Evolutionary conservation across 2,329 filamentous ascomycete genomes (phyloP).

Genomic region (Trichoderma endophyticum): DNA sequence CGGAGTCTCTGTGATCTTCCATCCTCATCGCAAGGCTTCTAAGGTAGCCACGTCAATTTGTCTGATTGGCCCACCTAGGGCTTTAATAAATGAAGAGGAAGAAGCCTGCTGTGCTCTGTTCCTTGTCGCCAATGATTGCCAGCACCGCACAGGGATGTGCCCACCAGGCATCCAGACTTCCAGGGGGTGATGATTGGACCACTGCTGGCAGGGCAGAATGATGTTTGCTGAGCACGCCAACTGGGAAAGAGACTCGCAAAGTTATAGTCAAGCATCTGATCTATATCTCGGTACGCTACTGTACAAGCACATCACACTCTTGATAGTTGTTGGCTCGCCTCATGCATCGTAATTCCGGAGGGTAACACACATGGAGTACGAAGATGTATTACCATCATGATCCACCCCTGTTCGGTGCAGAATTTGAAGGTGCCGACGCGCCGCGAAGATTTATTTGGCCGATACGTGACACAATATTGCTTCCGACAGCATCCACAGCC

Average conservation of each 20-base stretch:
- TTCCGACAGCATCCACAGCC: slow-evolving; percentile 89
- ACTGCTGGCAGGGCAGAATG: not conserved
- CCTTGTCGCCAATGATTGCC: not conserved
- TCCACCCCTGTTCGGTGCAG: slow-evolving; percentile 19
- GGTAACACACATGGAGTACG: not conserved
- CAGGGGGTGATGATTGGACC: slow-evolving; percentile 5
- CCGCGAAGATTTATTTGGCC: slow-evolving; percentile 73
- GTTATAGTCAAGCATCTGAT: not conserved
- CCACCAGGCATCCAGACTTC: not conserved
- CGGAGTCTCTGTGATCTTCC: not conserved
- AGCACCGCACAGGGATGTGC: not conserved
- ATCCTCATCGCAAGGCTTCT: not conserved
- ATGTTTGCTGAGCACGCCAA: not conserved
- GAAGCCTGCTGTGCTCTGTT: not conserved
- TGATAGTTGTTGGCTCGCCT: not conserved
- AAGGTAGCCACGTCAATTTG: not conserved
- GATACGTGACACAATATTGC: slow-evolving; percentile 82
- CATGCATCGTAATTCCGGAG: not conserved
- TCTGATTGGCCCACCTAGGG: not conserved
- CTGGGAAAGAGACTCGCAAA: not conserved
- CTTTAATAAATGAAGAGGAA: not conserved
- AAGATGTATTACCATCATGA: not conserved
- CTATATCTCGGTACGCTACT: not conserved
- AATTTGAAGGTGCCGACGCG: slow-evolving; percentile 27
- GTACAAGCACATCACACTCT: not conserved